phyloP scores from a whole-genome alignment of 1,139 yeast species.

The Yamadazyma oceani region DNA sequence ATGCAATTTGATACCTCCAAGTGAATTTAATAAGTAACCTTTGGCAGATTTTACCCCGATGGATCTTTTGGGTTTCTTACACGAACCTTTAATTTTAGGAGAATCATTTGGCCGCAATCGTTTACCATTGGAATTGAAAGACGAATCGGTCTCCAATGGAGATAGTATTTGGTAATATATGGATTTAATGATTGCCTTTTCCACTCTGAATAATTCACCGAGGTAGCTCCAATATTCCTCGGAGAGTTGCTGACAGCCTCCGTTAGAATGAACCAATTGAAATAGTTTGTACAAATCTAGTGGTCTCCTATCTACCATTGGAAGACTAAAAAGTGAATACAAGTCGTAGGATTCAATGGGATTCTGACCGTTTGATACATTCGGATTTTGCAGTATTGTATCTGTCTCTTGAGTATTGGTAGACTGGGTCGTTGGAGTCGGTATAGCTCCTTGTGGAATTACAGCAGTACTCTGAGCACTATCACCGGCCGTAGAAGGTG shows the following conservation, averaged over 20 bases:
- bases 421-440: too few species aligned
- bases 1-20: constrained; percentile 18
- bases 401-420: too few species aligned
- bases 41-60: constrained; percentile 45
- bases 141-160: neutral
- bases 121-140: neutral
- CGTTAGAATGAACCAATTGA: constrained; percentile 52
- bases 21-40: constrained; percentile 49
- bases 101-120: neutral
- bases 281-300: constrained; percentile 54
- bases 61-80: constrained; percentile 44
- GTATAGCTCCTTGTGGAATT: too few species aligned
- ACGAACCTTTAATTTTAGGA: constrained; percentile 19
- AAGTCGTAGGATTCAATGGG: too few species aligned
- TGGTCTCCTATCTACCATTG: neutral
- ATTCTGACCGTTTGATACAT: too few species aligned
- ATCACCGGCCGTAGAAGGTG: too few species aligned
- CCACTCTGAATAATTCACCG: constrained; percentile 53
- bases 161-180: neutral
- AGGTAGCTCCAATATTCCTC: constrained; percentile 62
- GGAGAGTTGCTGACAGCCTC: constrained; percentile 59
- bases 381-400: too few species aligned
- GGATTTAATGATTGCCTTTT: neutral
- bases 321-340: neutral
- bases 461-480: too few species aligned